Evolutionary conservation across 2,329 filamentous ascomycete genomes (phyloP).

Genomic region (Diaporthe citrichinensis): DNA sequence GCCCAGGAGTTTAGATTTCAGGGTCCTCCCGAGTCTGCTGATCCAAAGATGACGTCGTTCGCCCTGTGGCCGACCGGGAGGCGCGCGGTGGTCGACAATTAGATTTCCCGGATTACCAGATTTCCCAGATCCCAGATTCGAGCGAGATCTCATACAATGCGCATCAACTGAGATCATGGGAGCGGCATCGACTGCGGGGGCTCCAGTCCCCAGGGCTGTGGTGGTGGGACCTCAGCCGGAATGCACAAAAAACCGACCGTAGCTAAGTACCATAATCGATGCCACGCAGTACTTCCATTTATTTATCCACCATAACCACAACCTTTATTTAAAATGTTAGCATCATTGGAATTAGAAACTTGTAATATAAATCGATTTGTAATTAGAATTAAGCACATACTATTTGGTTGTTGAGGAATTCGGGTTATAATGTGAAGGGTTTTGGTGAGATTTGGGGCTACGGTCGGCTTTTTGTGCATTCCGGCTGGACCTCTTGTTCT

Average conservation of each 20-base stretch:
- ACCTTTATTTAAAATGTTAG: no score
- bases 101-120: slow-evolving; percentile 5
- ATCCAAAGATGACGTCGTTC: slow-evolving; percentile 32
- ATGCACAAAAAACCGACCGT: no score
- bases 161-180: slow-evolving; percentile 19
- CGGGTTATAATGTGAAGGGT: no score
- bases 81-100: background rate
- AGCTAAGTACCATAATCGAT: no score
- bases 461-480: no score
- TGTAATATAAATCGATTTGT: no score
- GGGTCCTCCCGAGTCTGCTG: slow-evolving; percentile 12
- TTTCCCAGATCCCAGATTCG: slow-evolving; percentile 21
- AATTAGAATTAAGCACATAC: no score
- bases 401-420: no score
- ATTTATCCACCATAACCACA: no score
- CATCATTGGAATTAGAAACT: no score
- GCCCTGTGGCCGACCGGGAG: background rate
- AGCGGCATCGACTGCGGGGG: background rate
- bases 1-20: slow-evolving; percentile 13
- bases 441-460: no score
- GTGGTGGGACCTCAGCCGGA: background rate
- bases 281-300: no score
- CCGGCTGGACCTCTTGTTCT: background rate
- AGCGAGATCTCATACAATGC: slow-evolving; percentile 14
- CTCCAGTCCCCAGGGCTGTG: background rate